phyloP scores from a whole-genome alignment of 2,329 filamentous ascomycete genomes.

The Hirsutella thompsonii region DNA sequence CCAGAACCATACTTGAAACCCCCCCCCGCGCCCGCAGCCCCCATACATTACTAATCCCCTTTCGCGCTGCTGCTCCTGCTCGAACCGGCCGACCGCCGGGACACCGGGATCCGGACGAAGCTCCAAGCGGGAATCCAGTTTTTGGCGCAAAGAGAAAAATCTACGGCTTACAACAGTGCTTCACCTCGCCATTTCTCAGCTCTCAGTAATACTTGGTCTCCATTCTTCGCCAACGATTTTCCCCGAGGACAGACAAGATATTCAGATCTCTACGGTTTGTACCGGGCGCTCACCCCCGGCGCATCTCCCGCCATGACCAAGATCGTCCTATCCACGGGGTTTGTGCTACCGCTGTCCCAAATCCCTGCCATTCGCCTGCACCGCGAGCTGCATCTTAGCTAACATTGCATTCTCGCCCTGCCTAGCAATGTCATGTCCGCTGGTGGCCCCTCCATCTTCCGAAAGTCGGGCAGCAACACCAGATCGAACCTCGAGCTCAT shows the following conservation, averaged over 20 bases:
- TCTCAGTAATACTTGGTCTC: no score
- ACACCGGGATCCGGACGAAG: neutral
- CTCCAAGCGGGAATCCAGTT: neutral
- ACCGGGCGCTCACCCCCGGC: neutral
- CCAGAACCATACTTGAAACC: neutral
- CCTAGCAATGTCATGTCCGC: conserved; percentile 70
- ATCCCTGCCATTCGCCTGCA: conserved; percentile 2
- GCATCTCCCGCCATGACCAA: conserved; percentile 46
- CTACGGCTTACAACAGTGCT: no score
- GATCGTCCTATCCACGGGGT: conserved; percentile 79
- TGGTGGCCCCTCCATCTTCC: conserved; percentile 72
- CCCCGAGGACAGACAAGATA: no score
- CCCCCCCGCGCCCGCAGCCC: neutral
- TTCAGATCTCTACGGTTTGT: neutral
- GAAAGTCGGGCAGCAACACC: conserved; percentile 54
- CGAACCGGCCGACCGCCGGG: neutral
- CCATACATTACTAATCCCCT: conserved; percentile 1
- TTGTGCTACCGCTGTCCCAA: conserved; percentile 22
- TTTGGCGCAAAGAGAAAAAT: neutral
- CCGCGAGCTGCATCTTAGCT: neutral
- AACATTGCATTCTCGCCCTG: conserved; percentile 1
- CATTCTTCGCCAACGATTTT: no score
- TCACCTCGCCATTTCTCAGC: neutral
- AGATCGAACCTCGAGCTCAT: conserved; percentile 91
- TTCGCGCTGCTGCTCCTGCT: neutral